phyloP scores from a whole-genome alignment of 1,139 yeast genomes.

The Scheffersomyces insectosa region DNA sequence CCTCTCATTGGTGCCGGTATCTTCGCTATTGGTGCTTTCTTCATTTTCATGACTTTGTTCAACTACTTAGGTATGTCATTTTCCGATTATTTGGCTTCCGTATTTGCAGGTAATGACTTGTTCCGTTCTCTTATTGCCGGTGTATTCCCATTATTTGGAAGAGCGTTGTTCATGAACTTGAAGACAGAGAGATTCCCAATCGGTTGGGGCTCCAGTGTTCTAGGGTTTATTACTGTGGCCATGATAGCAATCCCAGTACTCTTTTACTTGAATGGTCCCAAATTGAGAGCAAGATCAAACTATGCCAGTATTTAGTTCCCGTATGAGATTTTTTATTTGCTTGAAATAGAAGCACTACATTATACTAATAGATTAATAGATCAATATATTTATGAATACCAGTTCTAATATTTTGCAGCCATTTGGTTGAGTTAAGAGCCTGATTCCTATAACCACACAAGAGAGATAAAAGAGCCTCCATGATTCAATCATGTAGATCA shows the following conservation, averaged over 20 bases:
- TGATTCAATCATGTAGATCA: no score
- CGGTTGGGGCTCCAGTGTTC: slow-evolving; percentile 54
- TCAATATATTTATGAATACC: no score
- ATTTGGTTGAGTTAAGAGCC: no score
- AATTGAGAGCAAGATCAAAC: slow-evolving; percentile 47
- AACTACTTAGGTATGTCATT: slow-evolving; percentile 37
- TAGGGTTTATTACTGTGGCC: slow-evolving; percentile 42
- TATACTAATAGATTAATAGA: no score
- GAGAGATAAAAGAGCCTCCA: no score
- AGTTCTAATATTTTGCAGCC: no score
- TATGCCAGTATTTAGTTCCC: slow-evolving; percentile 17
- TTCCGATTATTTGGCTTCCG: slow-evolving; percentile 52
- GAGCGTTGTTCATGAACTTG: slow-evolving; percentile 48
- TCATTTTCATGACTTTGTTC: slow-evolving; percentile 42
- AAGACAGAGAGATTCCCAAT: slow-evolving; percentile 49
- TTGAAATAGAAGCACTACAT: no score
- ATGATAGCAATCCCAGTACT: slow-evolving; percentile 50
- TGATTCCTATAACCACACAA: no score
- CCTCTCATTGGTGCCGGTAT: slow-evolving; percentile 44
- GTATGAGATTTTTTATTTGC: no score
- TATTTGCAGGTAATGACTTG: slow-evolving; percentile 57
- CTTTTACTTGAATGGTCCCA: slow-evolving; percentile 51
- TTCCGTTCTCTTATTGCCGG: slow-evolving; percentile 57
- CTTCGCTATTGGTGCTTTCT: slow-evolving; percentile 38
- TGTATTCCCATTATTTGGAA: slow-evolving; percentile 63